phyloP scores from a whole-genome alignment of 2,329 filamentous ascomycete species.

The Calonectria pseudoreteaudii region DNA sequence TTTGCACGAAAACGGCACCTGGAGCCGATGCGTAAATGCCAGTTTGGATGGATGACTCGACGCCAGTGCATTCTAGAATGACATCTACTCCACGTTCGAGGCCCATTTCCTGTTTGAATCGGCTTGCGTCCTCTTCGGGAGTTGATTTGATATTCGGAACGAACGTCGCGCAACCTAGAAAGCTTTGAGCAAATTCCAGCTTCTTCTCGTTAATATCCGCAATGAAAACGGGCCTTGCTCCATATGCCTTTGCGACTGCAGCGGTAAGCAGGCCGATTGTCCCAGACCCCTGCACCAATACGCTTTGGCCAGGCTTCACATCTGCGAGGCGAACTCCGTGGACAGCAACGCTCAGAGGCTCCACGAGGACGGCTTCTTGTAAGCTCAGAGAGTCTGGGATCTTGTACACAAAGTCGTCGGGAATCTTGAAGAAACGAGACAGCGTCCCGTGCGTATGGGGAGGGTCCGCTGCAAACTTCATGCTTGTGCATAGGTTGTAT shows the following conservation, averaged over 20 bases:
- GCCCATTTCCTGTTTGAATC: neutral
- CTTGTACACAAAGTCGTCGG: slow-evolving; percentile 93
- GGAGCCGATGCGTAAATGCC: slow-evolving; percentile 75
- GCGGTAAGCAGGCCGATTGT: slow-evolving; percentile 89
- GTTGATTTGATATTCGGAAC: neutral
- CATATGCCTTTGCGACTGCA: slow-evolving; percentile 84
- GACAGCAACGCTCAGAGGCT: slow-evolving; percentile 87
- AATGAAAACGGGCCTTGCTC: slow-evolving; percentile 69
- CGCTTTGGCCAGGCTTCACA: slow-evolving; percentile 78
- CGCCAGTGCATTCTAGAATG: slow-evolving; percentile 82
- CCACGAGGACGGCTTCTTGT: slow-evolving; percentile 89
- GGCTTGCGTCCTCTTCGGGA: neutral
- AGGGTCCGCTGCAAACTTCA: slow-evolving; percentile 81
- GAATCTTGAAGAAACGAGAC: slow-evolving; percentile 84
- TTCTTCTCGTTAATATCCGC: slow-evolving; percentile 34
- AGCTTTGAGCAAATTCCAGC: slow-evolving; percentile 30
- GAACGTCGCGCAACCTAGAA: slow-evolving; percentile 23
- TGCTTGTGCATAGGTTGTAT: slow-evolving; percentile 90
- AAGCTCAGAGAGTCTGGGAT: slow-evolving; percentile 80
- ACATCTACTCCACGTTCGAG: slow-evolving; percentile 78
- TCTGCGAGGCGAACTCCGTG: slow-evolving; percentile 82
- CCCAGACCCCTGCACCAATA: slow-evolving; percentile 89
- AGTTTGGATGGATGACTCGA: slow-evolving; percentile 80
- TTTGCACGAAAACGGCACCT: slow-evolving; percentile 84
- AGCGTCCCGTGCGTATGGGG: slow-evolving; percentile 77